Evolutionary conservation across 1,284 basidiomycete genomes (phyloP).

Genomic region (Pseudozyma sp.): DNA sequence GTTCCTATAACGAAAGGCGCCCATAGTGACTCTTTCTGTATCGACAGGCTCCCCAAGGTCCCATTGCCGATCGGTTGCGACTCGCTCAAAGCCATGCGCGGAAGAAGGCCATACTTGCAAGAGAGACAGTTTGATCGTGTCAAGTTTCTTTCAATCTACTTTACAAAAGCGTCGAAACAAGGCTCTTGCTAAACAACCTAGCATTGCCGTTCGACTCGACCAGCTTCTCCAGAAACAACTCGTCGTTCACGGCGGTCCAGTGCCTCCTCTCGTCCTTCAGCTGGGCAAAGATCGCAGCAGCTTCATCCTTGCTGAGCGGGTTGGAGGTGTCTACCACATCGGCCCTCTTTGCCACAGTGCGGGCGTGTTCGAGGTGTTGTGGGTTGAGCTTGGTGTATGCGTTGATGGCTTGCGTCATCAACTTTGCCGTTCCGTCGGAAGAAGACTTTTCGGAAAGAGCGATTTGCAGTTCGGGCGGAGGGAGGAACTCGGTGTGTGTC

Average conservation of each 20-base stretch:
- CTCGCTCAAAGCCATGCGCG: too few relatives aligned
- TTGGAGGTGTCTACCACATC: slow-evolving; percentile 37
- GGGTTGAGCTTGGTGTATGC: slow-evolving; percentile 54
- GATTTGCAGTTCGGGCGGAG: slow-evolving; percentile 44
- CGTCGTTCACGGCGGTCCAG: slow-evolving; percentile 60
- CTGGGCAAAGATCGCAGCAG: slow-evolving; percentile 51
- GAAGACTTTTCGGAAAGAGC: slow-evolving; percentile 38
- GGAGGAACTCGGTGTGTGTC: slow-evolving; percentile 49
- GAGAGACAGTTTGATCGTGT: background rate
- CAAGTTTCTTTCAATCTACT: background rate
- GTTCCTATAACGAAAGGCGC: too few relatives aligned
- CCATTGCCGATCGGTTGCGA: too few relatives aligned
- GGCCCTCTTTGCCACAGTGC: slow-evolving; percentile 13
- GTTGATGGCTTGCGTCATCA: slow-evolving; percentile 46
- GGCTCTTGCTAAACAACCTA: slow-evolving; percentile 52
- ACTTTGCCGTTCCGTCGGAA: background rate
- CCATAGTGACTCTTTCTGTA: too few relatives aligned
- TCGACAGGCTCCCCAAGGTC: too few relatives aligned
- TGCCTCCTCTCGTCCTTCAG: slow-evolving; percentile 46
- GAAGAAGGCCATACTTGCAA: background rate
- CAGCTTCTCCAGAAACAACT: slow-evolving; percentile 60
- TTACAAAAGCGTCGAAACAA: slow-evolving; percentile 45
- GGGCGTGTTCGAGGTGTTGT: slow-evolving; percentile 50
- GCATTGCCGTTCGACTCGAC: slow-evolving; percentile 61
- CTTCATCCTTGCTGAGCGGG: slow-evolving; percentile 41